Evolutionary conservation across 257 asterid species (phyloP), one percentile per base, ranked within the genome.

Genomic region (Henckelia pumila): DNA sequence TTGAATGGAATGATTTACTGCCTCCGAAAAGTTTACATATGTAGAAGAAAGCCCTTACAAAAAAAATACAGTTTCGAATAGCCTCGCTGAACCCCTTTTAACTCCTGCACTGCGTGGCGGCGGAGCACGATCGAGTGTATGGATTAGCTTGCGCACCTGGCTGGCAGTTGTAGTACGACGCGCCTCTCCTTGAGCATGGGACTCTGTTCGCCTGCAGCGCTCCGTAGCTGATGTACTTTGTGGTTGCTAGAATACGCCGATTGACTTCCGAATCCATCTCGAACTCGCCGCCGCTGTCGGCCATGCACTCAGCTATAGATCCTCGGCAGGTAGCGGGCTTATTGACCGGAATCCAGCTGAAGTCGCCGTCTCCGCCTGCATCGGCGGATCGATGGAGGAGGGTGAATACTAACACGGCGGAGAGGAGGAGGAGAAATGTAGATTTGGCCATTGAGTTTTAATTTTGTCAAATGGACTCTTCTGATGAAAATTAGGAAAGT

Each of bases 241-340:
- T 52, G 7, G 77, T 78, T 19, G 71, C 82, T 64, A 83, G 23
- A 7, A 83, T 80, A 71, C 85, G 82, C 72, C 85, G 78, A 63
- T 69, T 75, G 70, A 61, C 72, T 53, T 80, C 86, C 0, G 88
- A 57, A 49, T 80, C 88, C 85, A 80, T 78, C 1, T 71, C 78
- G 37, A 79, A 75, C 74, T 82, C 87, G 10, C 66, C 77, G 10
- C 62, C 77, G 8, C 49, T 74, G 20, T 17, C 68, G 20, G 64
- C 71, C 80, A 85, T 73, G 79, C 90, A 88, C 75, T 88, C 91
- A 4, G 78, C 89, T 61, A 80, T 71, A 1, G 91, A 79, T 55
- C 96, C 91, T 14, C 47, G 24, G 72, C 83, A 76, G 77, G 70
- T 22, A 17, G 59, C 64, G 30, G 84, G 40, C 28, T 37, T 70